Evolutionary conservation across 345 rosid genomes (phyloP).

Genomic region (Eucalyptus marginata): DNA sequence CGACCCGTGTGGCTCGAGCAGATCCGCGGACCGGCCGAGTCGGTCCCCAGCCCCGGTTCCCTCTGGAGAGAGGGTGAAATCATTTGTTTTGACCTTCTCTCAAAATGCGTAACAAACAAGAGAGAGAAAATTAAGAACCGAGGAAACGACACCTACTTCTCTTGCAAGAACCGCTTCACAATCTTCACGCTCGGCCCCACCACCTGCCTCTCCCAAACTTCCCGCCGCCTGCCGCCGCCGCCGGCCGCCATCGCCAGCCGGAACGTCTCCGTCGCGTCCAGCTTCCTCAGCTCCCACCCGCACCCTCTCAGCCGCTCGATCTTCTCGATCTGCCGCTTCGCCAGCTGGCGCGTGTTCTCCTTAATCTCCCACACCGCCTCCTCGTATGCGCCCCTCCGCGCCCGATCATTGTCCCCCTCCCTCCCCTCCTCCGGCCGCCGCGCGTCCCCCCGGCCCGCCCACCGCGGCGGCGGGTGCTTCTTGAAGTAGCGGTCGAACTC

Average conservation of each 20-base stretch:
- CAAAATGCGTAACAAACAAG: background rate
- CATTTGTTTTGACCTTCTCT: no score
- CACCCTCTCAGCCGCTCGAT: slow-evolving; percentile 35
- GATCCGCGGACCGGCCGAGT: background rate
- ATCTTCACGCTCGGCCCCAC: slow-evolving; percentile 55
- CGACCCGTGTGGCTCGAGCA: background rate
- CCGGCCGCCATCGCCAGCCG: slow-evolving; percentile 8
- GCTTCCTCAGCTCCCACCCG: slow-evolving; percentile 64
- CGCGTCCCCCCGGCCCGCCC: background rate
- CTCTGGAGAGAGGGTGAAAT: background rate
- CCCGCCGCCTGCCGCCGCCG: slow-evolving; percentile 22
- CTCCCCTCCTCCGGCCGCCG: background rate
- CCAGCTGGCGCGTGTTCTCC: slow-evolving; percentile 70
- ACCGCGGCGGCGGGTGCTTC: slow-evolving; percentile 26
- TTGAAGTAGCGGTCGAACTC: slow-evolving; percentile 62
- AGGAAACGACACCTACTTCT: slow-evolving; percentile 25
- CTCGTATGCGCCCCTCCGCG: slow-evolving; percentile 34
- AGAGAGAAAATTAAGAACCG: slow-evolving; percentile 8
- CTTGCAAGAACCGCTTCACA: slow-evolving; percentile 57
- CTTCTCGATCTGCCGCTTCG: slow-evolving; percentile 64
- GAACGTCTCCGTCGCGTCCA: slow-evolving; percentile 72
- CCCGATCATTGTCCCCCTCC: background rate
- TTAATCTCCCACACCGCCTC: slow-evolving; percentile 63
- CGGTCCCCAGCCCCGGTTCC: background rate
- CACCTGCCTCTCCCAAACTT: slow-evolving; percentile 57